Base-by-base conservation (phyloP, 768 basidiomycete species). In the Amanita pseudoporphyria region DNA sequence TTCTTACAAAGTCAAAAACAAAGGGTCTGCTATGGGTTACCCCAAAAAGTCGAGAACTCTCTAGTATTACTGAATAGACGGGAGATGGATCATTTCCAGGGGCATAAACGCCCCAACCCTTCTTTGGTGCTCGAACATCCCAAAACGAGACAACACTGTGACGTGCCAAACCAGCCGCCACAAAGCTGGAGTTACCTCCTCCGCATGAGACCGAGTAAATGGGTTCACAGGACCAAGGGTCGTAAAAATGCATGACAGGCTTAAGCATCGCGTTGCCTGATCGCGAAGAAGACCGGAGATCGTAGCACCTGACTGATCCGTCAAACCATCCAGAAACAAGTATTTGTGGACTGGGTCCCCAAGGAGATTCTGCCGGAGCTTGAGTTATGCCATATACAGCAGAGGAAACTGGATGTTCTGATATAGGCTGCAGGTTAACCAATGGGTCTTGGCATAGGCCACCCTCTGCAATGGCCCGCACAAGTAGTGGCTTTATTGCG, bases 311-410 rank as follows among this genome's bases (percentile, higher is more conserved):
- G 30, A 87, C 82, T 42, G 71, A 62, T 9, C 88, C 83, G 59
- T 92, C 86, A 62, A 79, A 91, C 87, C 88, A 90, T 1, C 87
- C 89, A 1, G 85, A 83, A 32, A 87, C 71, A 19, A 92, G 49
- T 16, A 87, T 74, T 57, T 87, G 73, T 14, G 84, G 78, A 3
- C 85, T 84, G 1, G 75, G 65, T 3, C 87, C 87, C 74, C 82
- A 81, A 1, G 81, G 77, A 18, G 81, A 81, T 22, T 77, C 71
- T 0, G 71, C 69, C 0, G 85, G 81, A 6, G 78, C 77, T 21
- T 67, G 69, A 6, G 78, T 67, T 60, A 92, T 76, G 37, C 77
- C 83, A 65, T 89, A 90, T 9, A 88, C 88, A 1, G 87, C 84
- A 30, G 79, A 75, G 3, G 56, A 60, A 6, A 63, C 54, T 33